Conservation (phyloP, 2,329 filamentous ascomycete genomes). For the Cercospora brassicicola region DNA sequence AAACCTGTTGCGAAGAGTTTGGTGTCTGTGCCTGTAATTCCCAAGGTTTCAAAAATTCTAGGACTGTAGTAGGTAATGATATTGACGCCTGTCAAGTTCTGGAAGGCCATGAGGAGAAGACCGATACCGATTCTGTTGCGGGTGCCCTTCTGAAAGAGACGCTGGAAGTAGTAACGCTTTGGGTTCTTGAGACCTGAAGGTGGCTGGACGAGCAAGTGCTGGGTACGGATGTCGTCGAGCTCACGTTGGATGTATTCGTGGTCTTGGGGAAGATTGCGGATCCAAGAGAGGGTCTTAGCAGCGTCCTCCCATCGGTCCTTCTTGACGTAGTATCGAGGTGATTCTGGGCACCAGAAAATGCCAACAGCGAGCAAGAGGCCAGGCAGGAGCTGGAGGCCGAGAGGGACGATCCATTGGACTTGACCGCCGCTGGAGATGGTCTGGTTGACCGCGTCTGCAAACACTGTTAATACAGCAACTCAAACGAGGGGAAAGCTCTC, state of each 20-base stretch:
- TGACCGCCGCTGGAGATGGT: constrained; percentile 50
- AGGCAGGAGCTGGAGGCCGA: constrained; percentile 49
- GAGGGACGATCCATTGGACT: constrained; percentile 64
- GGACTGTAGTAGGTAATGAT: constrained; percentile 40
- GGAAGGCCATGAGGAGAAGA: constrained; percentile 42
- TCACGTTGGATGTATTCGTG: constrained; percentile 52
- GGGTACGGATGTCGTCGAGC: constrained; percentile 49
- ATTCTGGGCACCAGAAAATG: constrained; percentile 42
- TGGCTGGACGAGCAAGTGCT: constrained; percentile 54
- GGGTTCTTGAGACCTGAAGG: constrained; percentile 19
- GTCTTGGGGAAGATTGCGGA: constrained; percentile 49
- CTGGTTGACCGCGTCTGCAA: constrained; percentile 38
- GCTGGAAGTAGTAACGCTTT: constrained; percentile 43
- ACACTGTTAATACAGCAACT: too few relatives aligned
- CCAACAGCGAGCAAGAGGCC: constrained; percentile 41
- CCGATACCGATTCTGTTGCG: constrained; percentile 44
- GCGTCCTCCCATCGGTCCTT: constrained; percentile 41
- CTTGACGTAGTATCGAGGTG: constrained; percentile 33
- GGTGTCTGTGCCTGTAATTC: constrained; percentile 46
- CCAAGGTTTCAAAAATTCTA: constrained; percentile 45
- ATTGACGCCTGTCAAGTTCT: constrained; percentile 41
- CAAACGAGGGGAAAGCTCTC: too few relatives aligned
- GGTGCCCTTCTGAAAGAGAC: constrained; percentile 43
- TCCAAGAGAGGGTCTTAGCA: constrained; percentile 43
- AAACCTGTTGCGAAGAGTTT: constrained; percentile 54